phyloP scores from a whole-genome alignment of 768 basidiomycete species.

The Kondoa malvinella region DNA sequence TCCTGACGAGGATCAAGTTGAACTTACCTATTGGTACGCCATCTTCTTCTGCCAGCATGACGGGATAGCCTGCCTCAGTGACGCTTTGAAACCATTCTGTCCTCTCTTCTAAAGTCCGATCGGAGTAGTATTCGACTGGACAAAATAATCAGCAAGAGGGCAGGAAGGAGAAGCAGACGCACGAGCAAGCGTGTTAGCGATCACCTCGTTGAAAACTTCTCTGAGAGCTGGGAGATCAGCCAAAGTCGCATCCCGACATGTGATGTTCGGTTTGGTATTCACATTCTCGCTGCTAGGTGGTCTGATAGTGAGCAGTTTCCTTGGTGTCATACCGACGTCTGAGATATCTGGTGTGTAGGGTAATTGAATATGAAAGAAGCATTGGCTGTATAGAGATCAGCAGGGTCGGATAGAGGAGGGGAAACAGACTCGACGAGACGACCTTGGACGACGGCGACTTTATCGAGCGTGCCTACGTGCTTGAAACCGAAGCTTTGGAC shows the following conservation, averaged over 20 bases:
- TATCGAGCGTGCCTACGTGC: not conserved
- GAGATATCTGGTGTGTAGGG: not conserved
- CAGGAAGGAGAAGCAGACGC: not conserved
- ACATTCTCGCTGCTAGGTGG: not conserved
- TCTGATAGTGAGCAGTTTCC: not conserved
- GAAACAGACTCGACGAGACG: not conserved
- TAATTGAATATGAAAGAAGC: not conserved
- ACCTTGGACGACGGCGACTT: not conserved
- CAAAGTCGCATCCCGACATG: not conserved
- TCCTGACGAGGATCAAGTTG: too few species aligned
- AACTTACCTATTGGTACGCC: not conserved
- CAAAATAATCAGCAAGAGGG: not conserved
- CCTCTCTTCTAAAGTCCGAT: not conserved
- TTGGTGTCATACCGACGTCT: not conserved
- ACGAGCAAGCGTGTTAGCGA: not conserved
- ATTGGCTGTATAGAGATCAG: not conserved
- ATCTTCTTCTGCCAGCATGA: not conserved
- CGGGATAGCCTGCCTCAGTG: not conserved
- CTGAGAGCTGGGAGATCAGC: not conserved
- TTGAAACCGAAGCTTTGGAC: not conserved
- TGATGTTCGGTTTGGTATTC: not conserved
- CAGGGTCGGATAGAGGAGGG: not conserved
- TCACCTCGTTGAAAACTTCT: not conserved
- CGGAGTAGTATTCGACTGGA: not conserved
- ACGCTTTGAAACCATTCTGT: not conserved